Evolutionary conservation across 2,329 filamentous ascomycete species (phyloP), one percentile per base, ranked within the genome.

Genomic region (Colletotrichum gloeosporioides): DNA sequence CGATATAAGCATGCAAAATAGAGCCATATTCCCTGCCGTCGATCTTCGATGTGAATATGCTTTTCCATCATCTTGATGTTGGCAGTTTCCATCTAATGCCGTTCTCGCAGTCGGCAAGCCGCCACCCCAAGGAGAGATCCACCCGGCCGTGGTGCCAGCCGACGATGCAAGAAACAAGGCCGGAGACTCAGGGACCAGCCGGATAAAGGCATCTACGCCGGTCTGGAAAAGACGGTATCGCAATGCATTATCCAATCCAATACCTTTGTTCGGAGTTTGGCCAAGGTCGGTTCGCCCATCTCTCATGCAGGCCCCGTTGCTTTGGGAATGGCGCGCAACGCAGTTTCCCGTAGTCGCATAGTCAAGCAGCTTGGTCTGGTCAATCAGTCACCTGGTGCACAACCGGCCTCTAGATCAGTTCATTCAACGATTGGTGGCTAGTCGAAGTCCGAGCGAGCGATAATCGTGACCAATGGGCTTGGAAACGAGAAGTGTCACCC

Each of bases 21-120:
- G 25, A 15, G 49, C 32, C 22, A 27, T 22, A 32, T 65, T 74
- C 73, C 73, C 66, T 64, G 73, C 53, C 71, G 57, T 68, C 74
- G 74, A 76, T 76, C 70, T 53, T 22, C 57, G 61, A 73, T 22
- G 18, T 49, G 29, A 18, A 25, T 15, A 36, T 69, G 18, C 29
- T 67, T 62, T 44, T 22, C 57, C 32, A 57, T 31, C 55, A 68
- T 73, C 69, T 71, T 31, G 55, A 9, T 34, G 15, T 34, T 39
- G n/a, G 15, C 13, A n/a, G 32, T 36, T 36, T 27, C 31, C 13
- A 25, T 62, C 59, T 62, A 32, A 31, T 62, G n/a, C 44, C n/a
- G 44, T 53, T 22, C 44, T 22, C 44, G 44, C 44, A 53, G 44
- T 53, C 44, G n/a, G 44, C 44, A 22, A 53, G 44, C 44, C 44